Evolutionary conservation across 768 basidiomycete genomes (phyloP).

Genomic region (Collybia mongolica): DNA sequence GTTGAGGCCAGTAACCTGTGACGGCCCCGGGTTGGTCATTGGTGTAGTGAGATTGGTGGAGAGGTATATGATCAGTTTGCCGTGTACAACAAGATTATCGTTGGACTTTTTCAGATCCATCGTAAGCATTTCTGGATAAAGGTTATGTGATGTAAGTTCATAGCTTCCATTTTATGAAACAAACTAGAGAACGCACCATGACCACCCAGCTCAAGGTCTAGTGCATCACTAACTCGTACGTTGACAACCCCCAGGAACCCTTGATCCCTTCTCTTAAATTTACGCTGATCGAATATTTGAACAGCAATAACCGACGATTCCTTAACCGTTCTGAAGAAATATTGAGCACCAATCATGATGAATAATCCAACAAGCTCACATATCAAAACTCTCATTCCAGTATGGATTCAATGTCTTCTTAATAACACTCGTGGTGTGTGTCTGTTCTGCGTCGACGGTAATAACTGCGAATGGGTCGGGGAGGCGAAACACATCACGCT

Average conservation of each 20-base stretch:
- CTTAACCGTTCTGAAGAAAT: constrained; percentile 73
- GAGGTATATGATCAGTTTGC: constrained; percentile 94
- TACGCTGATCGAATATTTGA: constrained; percentile 98
- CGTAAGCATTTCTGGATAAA: constrained; percentile 84
- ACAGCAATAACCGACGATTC: constrained; percentile 98
- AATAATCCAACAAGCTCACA: constrained; percentile 50
- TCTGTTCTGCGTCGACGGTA: constrained; percentile 97
- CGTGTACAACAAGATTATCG: constrained; percentile 96
- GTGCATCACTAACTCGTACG: constrained; percentile 82
- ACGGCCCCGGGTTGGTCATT: constrained; percentile 81
- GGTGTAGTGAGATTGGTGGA: constrained; percentile 88
- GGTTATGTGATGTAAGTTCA: constrained; percentile 7
- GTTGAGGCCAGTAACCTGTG: constrained; percentile 60
- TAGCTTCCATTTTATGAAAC: not conserved
- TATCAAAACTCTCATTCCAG: constrained; percentile 98
- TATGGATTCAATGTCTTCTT: constrained; percentile 95
- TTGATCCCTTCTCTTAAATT: constrained; percentile 98
- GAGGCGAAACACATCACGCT: constrained; percentile 93
- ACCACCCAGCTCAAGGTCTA: constrained; percentile 90
- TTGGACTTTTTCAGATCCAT: constrained; percentile 98
- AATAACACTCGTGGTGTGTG: constrained; percentile 94
- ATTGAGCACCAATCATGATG: constrained; percentile 3
- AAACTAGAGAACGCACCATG: constrained; percentile 65
- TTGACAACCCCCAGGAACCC: constrained; percentile 99
- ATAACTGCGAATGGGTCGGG: constrained; percentile 99